A percentile compares a stretch with the other conserved stretches of the same genome.
phyloP scores from a whole-genome alignment of 345 rosid species.

The Rhodomyrtus tomentosa region DNA sequence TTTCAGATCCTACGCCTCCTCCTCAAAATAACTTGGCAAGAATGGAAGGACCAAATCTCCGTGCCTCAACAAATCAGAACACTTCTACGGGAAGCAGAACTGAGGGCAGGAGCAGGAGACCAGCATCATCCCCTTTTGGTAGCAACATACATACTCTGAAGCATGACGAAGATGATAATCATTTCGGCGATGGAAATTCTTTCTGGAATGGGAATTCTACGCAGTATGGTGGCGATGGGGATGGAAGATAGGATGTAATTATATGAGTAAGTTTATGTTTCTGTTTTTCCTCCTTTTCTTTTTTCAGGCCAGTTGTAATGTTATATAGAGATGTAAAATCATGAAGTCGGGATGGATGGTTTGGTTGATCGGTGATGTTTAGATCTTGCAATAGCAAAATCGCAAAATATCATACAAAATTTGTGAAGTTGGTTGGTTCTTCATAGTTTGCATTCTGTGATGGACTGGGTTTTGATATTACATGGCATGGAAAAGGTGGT shows the following conservation, averaged over 20 bases:
- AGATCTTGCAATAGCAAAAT: not conserved
- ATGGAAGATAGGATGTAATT: slow-evolving; percentile 16
- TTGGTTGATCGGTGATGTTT: not conserved
- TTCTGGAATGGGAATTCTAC: slow-evolving; percentile 95
- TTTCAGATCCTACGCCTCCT: slow-evolving; percentile 41
- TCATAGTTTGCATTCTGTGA: not conserved
- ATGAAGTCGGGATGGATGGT: not conserved
- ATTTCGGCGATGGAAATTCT: slow-evolving; percentile 48
- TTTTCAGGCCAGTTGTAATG: not conserved
- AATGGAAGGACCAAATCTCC: slow-evolving; percentile 8
- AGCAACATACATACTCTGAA: slow-evolving; percentile 74
- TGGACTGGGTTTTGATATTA: not conserved
- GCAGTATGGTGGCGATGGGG: slow-evolving; percentile 50
- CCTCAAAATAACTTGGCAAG: slow-evolving; percentile 18
- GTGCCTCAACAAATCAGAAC: slow-evolving; percentile 10
- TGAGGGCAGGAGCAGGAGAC: slow-evolving; percentile 27
- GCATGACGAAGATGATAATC: slow-evolving; percentile 54
- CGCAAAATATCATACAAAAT: not conserved
- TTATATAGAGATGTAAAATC: not conserved
- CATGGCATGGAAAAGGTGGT: not conserved
- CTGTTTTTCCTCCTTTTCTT: not conserved
- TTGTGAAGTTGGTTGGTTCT: not conserved
- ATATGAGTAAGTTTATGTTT: not conserved
- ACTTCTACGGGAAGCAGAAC: slow-evolving; percentile 18
- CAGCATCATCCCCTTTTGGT: slow-evolving; percentile 35